These are phyloP conservation scores for Globisporangium abappressorium DNA, from an alignment of 352 stramenopile genomes.

Conservation along the genomic window DNA sequence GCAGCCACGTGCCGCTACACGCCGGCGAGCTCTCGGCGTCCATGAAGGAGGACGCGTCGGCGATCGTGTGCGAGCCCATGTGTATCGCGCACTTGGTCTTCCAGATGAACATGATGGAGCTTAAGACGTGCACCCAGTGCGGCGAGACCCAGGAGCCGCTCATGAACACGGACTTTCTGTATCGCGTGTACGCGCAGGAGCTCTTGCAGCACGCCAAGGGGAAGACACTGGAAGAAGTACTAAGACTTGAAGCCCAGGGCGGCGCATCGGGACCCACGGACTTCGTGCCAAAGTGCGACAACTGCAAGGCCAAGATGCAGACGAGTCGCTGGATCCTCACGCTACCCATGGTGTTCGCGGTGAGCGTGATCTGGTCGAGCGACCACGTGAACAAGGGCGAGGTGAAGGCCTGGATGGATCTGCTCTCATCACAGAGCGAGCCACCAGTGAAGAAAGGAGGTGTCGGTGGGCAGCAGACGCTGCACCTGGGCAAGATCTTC, in stretches of 20 bases:
- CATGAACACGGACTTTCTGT: conserved; percentile 86
- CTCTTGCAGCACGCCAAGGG: conserved; percentile 32
- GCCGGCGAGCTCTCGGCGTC: conserved; percentile 49
- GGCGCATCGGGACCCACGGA: neutral
- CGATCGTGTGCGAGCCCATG: conserved; percentile 75
- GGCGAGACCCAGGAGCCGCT: conserved; percentile 64
- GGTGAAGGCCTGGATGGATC: conserved; percentile 66
- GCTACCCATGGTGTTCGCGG: conserved; percentile 82
- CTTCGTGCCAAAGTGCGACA: conserved; percentile 36
- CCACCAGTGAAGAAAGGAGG: neutral
- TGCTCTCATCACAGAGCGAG: conserved; percentile 53
- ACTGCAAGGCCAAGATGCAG: conserved; percentile 51
- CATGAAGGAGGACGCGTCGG: conserved; percentile 47
- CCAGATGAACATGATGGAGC: conserved; percentile 87
- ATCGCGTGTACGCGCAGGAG: conserved; percentile 78
- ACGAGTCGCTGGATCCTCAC: conserved; percentile 74
- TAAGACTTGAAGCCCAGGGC: conserved; percentile 51
- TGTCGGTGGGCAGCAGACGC: conserved; percentile 38
- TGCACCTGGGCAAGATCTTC: conserved; percentile 74
- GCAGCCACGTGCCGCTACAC: conserved; percentile 6
- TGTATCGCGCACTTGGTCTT: conserved; percentile 81
- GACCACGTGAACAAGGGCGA: conserved; percentile 62
- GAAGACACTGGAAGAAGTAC: conserved; percentile 56
- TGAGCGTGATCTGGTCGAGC: conserved; percentile 83
- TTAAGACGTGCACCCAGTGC: conserved; percentile 59